Evolutionary conservation across 2,329 filamentous ascomycete genomes (phyloP).

Genomic region (Cryphonectria nitschkei): DNA sequence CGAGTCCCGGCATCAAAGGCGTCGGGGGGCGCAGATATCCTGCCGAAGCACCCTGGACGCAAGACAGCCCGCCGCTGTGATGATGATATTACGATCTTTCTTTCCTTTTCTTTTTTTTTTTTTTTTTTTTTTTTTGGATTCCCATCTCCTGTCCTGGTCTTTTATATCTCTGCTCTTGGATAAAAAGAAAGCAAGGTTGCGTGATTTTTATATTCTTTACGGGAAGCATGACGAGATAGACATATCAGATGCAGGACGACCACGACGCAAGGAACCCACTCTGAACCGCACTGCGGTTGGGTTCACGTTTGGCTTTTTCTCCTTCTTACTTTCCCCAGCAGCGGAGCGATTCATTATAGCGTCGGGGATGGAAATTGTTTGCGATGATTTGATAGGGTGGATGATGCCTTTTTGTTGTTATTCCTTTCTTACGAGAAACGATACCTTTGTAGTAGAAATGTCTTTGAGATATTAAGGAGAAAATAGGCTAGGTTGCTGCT

Average conservation of each 20-base stretch:
- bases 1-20: conserved; percentile 41
- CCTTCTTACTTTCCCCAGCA: not conserved
- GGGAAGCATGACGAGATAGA: not conserved
- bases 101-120: too few species aligned
- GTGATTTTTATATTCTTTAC: not conserved
- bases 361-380: not conserved
- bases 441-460: too few species aligned
- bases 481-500: too few species aligned
- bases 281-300: not conserved
- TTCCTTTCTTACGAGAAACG: not conserved
- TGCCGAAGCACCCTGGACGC: conserved; percentile 34
- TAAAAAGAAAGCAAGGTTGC: not conserved
- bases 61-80: conserved; percentile 21
- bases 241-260: not conserved
- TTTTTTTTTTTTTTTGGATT: too few species aligned
- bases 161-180: not conserved
- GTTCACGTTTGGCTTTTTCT: not conserved
- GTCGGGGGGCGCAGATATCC: conserved; percentile 45
- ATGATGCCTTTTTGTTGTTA: not conserved
- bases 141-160: too few species aligned
- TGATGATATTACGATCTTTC: not conserved
- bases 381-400: not conserved
- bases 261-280: not conserved
- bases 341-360: not conserved
- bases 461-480: too few species aligned